phyloP scores from a whole-genome alignment of 1,284 basidiomycete genomes.

The Puccinia hordei region DNA sequence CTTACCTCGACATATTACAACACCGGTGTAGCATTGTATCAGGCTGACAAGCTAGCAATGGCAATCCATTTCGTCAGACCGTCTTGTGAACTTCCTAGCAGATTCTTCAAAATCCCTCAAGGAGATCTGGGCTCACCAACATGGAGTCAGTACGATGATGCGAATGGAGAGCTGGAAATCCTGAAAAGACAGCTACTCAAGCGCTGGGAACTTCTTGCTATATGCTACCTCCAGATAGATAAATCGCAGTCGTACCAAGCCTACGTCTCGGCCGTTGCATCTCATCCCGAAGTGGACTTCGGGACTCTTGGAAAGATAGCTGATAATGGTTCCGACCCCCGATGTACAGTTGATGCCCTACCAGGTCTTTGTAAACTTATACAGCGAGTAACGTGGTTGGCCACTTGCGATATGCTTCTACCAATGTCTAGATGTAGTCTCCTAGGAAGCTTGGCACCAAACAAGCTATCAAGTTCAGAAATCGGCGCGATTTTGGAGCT shows the following conservation, averaged over 20 bases:
- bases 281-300: conserved; percentile 18
- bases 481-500: conserved; percentile 45
- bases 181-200: conserved; percentile 35
- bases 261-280: conserved; percentile 31
- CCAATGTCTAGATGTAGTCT: conserved; percentile 41
- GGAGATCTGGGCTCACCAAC: not conserved
- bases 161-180: conserved; percentile 30
- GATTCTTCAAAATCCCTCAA: conserved; percentile 34
- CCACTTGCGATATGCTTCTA: conserved; percentile 44
- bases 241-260: conserved; percentile 26
- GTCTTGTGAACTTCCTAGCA: conserved; percentile 39
- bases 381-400: conserved; percentile 44
- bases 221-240: conserved; percentile 45
- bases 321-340: conserved; percentile 14
- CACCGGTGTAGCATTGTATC: conserved; percentile 44
- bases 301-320: conserved; percentile 21
- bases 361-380: conserved; percentile 47
- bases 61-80: conserved; percentile 40
- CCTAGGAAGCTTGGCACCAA: conserved; percentile 19
- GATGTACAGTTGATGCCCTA: not conserved
- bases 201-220: conserved; percentile 49
- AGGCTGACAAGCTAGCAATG: conserved; percentile 40
- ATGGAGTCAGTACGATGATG: conserved; percentile 35
- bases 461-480: conserved; percentile 18
- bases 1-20: conserved; percentile 48